A percentile compares a stretch with the other conserved stretches of the same genome.
These are phyloP conservation scores for Candida dendrica DNA, from an alignment of 805 yeast genomes.

Conservation along the genomic window DNA sequence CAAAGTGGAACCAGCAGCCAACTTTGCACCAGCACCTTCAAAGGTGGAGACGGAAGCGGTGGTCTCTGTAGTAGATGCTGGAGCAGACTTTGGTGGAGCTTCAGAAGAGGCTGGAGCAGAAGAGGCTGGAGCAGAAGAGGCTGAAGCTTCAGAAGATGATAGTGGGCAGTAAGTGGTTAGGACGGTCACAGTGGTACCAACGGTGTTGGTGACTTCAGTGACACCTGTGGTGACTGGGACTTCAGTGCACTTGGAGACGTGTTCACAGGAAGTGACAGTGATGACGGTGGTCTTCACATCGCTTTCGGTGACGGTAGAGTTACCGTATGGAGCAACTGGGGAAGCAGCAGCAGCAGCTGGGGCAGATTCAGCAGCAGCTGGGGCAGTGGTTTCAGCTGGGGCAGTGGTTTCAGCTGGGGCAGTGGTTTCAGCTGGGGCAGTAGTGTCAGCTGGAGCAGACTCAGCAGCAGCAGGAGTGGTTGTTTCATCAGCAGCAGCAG, in stretches of 20 bases:
- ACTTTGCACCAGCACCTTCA: slow-evolving; percentile 2
- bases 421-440: neutral
- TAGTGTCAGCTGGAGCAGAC: neutral
- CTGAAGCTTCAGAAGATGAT: slow-evolving; percentile 3
- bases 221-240: neutral
- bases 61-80: neutral
- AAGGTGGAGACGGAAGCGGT: neutral
- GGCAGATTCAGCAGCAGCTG: neutral
- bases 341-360: neutral
- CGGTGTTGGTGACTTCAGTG: neutral
- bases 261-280: neutral
- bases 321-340: neutral
- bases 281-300: neutral
- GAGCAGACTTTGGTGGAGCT: neutral
- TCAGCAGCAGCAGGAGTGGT: neutral
- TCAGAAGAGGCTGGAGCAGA: slow-evolving; percentile 6
- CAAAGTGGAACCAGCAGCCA: neutral
- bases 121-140: neutral
- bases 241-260: neutral
- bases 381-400: neutral
- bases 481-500: neutral
- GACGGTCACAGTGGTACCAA: neutral
- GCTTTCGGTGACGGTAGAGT: neutral
- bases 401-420: neutral
- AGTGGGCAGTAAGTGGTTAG: neutral